phyloP scores from a whole-genome alignment of 106 monocot species.

The Allium sativum region DNA sequence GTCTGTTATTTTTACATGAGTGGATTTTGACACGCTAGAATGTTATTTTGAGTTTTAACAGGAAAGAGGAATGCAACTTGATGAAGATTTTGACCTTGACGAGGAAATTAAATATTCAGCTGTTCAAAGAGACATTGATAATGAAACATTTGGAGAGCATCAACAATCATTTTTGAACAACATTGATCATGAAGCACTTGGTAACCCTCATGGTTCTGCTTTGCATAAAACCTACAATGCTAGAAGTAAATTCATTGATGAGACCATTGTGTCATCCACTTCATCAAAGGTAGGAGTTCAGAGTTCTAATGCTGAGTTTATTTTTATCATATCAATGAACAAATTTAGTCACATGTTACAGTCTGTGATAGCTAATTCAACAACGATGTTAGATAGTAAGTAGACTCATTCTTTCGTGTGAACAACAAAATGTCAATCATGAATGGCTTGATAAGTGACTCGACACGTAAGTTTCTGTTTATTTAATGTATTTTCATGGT shows the following conservation, averaged over 20 bases:
- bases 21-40: not conserved
- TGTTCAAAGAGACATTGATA: slow-evolving; percentile 53
- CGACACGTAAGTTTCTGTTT: too few relatives aligned
- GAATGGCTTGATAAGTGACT: too few relatives aligned
- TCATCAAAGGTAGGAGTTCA: slow-evolving; percentile 26
- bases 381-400: too few relatives aligned
- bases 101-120: slow-evolving; percentile 92
- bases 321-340: not conserved
- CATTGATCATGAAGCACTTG: slow-evolving; percentile 24
- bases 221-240: slow-evolving; percentile 14
- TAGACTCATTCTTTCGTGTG: too few relatives aligned
- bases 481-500: too few relatives aligned
- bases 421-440: too few relatives aligned
- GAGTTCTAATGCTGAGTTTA: not conserved
- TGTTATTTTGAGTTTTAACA: slow-evolving; percentile 21
- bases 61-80: slow-evolving; percentile 75
- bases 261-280: slow-evolving; percentile 24
- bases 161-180: slow-evolving; percentile 13
- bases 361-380: not conserved
- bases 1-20: slow-evolving; percentile 1
- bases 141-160: slow-evolving; percentile 18
- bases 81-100: slow-evolving; percentile 60
- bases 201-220: slow-evolving; percentile 11
- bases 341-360: not conserved
- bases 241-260: slow-evolving; percentile 18